A percentile compares a stretch with the other conserved stretches of the same genome.
Evolutionary conservation across 164 flowering plant genomes (phyloP).

Genomic region (Liquidambar formosana): DNA sequence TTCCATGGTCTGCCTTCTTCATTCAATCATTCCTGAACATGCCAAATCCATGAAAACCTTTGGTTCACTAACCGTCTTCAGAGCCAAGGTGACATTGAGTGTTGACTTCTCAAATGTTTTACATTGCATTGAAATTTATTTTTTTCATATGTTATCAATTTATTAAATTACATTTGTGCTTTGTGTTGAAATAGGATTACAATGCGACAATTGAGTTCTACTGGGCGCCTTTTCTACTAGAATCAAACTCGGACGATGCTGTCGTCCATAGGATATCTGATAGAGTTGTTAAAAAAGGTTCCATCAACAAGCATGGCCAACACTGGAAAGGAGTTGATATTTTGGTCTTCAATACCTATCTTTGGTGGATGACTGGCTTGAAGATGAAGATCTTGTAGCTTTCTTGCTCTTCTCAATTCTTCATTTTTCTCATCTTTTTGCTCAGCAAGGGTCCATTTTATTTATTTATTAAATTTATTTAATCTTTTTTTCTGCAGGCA

Average conservation of each 20-base stretch:
- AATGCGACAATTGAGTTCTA: conserved; percentile 95
- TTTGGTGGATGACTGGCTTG: conserved; percentile 81
- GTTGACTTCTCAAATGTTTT: no score
- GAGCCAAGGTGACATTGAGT: conserved; percentile 41
- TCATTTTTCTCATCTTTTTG: not conserved
- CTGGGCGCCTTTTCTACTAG: conserved; percentile 95
- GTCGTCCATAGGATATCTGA: conserved; percentile 58
- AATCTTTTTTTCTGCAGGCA: conserved; percentile 43
- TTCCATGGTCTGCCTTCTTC: conserved; percentile 85
- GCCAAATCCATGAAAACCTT: conserved; percentile 66
- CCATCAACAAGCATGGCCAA: conserved; percentile 61
- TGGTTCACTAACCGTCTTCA: conserved; percentile 73
- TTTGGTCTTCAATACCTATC: conserved; percentile 67
- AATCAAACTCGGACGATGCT: conserved; percentile 79
- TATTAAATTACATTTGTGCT: not conserved
- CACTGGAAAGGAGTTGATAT: conserved; percentile 71
- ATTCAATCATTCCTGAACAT: conserved; percentile 54
- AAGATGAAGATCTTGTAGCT: conserved; percentile 57
- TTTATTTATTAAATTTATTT: no score
- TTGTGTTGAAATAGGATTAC: conserved; percentile 63
- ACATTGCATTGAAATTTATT: not conserved
- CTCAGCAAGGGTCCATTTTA: not conserved
- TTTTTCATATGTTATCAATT: not conserved
- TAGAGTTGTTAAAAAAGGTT: conserved; percentile 60
- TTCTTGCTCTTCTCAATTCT: not conserved